Percentiles rank a stretch among this genome's conserved stretches.
phyloP scores from a whole-genome alignment of 2,329 filamentous ascomycete genomes.

The Alternaria tenuissima region DNA sequence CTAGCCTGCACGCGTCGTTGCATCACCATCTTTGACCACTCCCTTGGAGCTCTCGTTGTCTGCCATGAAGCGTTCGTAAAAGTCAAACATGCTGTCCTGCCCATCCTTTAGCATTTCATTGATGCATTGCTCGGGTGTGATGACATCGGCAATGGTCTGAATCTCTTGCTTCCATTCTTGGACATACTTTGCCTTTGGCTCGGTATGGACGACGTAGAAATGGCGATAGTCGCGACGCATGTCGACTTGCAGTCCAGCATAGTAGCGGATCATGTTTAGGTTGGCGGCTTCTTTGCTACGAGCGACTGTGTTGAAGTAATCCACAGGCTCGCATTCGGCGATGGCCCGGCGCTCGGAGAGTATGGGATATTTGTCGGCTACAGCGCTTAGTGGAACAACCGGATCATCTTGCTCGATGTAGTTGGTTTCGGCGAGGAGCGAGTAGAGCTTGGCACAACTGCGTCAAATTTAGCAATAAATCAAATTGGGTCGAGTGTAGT shows the following conservation, averaged over 20 bases:
- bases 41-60: conserved; percentile 1
- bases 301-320: conserved; percentile 36
- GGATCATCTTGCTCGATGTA: conserved; percentile 40
- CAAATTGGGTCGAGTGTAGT: neutral
- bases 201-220: conserved; percentile 43
- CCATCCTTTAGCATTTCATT: conserved; percentile 31
- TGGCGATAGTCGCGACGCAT: conserved; percentile 41
- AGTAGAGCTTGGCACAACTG: conserved; percentile 38
- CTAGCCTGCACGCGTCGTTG: neutral
- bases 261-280: conserved; percentile 36
- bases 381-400: conserved; percentile 10
- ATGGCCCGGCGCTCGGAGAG: conserved; percentile 36
- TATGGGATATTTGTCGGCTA: conserved; percentile 39
- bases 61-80: conserved; percentile 35
- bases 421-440: conserved; percentile 26
- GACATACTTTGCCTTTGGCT: conserved; percentile 24
- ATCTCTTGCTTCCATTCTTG: conserved; percentile 35
- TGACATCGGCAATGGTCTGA: conserved; percentile 37
- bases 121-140: conserved; percentile 39
- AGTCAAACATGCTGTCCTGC: conserved; percentile 37
- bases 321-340: conserved; percentile 25
- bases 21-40: neutral
- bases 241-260: conserved; percentile 31
- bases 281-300: conserved; percentile 37
- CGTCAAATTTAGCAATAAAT: conserved; percentile 2